These are phyloP conservation scores for Tephrocybe sp. DNA, from an alignment of 768 basidiomycete species.

Conservation along the genomic window DNA sequence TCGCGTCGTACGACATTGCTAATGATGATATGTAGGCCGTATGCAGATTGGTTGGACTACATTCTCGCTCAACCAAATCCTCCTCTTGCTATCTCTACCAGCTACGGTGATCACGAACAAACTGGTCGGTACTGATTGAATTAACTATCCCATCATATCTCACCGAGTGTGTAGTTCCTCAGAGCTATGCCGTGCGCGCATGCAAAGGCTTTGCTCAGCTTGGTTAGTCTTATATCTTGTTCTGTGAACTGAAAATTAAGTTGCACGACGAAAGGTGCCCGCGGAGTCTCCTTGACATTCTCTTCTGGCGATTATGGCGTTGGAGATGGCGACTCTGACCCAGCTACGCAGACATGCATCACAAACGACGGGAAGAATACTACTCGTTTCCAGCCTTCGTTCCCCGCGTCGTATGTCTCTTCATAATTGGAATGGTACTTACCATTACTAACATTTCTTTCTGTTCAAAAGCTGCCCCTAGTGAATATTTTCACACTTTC, in stretches of 20 bases:
- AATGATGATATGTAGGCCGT: conserved; percentile 22
- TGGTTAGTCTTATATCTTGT: conserved; percentile 31
- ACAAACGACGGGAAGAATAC: conserved; percentile 59
- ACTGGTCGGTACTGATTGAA: too few species aligned
- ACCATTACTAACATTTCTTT: not conserved
- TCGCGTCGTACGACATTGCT: not conserved
- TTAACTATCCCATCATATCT: not conserved
- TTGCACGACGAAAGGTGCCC: conserved; percentile 45
- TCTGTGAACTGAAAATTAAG: not conserved
- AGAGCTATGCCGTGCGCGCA: conserved; percentile 51
- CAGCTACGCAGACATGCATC: conserved; percentile 50
- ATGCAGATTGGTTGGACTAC: conserved; percentile 56
- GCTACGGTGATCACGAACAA: conserved; percentile 71
- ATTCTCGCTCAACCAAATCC: conserved; percentile 41
- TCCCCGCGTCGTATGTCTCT: conserved; percentile 60
- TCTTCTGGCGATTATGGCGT: conserved; percentile 71
- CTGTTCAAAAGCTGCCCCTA: conserved; percentile 42
- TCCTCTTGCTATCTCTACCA: conserved; percentile 65
- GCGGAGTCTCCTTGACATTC: conserved; percentile 68
- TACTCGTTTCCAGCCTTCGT: conserved; percentile 54
- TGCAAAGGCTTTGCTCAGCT: conserved; percentile 65
- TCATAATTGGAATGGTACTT: too few species aligned
- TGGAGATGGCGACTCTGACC: conserved; percentile 60
- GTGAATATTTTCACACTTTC: conserved; percentile 29
- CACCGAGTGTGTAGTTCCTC: conserved; percentile 43